Evolutionary conservation across 768 basidiomycete species (phyloP).

Genomic region (Mycena rebaudengoi): DNA sequence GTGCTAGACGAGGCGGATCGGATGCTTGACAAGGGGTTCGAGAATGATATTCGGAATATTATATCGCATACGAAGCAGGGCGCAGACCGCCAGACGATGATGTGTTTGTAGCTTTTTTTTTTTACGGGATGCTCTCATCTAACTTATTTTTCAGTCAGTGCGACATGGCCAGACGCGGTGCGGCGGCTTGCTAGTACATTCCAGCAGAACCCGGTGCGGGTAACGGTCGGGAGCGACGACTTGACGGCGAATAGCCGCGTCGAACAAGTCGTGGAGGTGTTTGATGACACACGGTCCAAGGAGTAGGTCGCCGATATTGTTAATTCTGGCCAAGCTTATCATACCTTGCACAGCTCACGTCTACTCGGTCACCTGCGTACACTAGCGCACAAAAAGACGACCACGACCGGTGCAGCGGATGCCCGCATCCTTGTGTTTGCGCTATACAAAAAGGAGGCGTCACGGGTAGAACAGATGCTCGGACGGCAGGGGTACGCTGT

Average conservation of each 20-base stretch:
- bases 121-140: slow-evolving; percentile 1
- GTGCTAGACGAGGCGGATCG: slow-evolving; percentile 98
- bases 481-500: slow-evolving; percentile 78
- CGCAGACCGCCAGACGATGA: slow-evolving; percentile 86
- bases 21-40: slow-evolving; percentile 98
- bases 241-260: slow-evolving; percentile 93
- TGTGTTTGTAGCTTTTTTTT: slow-evolving; percentile 71
- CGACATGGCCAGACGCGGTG: slow-evolving; percentile 98
- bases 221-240: slow-evolving; percentile 96
- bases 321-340: not conserved
- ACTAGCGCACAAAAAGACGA: slow-evolving; percentile 69
- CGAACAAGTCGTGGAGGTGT: slow-evolving; percentile 92
- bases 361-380: slow-evolving; percentile 63
- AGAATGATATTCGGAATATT: slow-evolving; percentile 95
- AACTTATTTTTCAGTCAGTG: slow-evolving; percentile 73
- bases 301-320: slow-evolving; percentile 75
- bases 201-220: slow-evolving; percentile 82
- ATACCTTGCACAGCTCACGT: slow-evolving; percentile 55
- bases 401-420: slow-evolving; percentile 56
- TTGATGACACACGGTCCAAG: slow-evolving; percentile 85
- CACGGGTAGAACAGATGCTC: slow-evolving; percentile 86
- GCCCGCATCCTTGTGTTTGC: slow-evolving; percentile 91
- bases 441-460: slow-evolving; percentile 96
- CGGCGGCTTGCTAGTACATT: slow-evolving; percentile 89
- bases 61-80: slow-evolving; percentile 77